A percentile compares a stretch with the other conserved stretches of the same genome.
These are phyloP conservation scores for Trichoderma semiorbis DNA, from an alignment of 2,329 filamentous ascomycete genomes.

Conservation along the genomic window DNA sequence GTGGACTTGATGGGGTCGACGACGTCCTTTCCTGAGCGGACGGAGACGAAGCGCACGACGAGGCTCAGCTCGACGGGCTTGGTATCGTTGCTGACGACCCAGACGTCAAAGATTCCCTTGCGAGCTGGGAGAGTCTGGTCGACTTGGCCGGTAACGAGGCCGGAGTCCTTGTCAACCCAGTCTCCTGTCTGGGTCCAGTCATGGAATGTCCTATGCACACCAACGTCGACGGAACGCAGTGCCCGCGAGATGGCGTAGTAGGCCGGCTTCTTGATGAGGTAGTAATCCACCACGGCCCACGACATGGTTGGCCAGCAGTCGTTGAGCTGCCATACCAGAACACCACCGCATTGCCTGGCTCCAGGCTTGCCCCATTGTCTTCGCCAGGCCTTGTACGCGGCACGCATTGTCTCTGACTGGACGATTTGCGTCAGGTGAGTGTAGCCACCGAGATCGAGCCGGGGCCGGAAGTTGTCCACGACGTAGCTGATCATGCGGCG, in stretches of 20 bases:
- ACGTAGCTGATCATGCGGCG: conserved; percentile 71
- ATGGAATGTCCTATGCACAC: conserved; percentile 44
- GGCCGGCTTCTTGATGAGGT: conserved; percentile 62
- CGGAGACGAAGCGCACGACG: conserved; percentile 39
- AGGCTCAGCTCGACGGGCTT: conserved; percentile 28
- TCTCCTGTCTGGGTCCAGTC: conserved; percentile 38
- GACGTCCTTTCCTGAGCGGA: conserved; percentile 38
- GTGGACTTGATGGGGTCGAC: conserved; percentile 24
- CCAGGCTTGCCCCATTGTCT: conserved; percentile 54
- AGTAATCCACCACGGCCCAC: conserved; percentile 64
- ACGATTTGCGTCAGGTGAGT: conserved; percentile 64
- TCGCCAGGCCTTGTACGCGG: conserved; percentile 55
- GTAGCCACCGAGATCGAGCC: conserved; percentile 63
- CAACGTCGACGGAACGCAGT: conserved; percentile 57
- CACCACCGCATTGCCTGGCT: conserved; percentile 59
- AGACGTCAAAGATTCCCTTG: conserved; percentile 40
- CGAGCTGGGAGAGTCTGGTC: conserved; percentile 38
- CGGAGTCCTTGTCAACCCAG: conserved; percentile 18
- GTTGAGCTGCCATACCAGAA: conserved; percentile 67
- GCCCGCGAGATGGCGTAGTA: conserved; percentile 51
- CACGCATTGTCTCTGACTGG: conserved; percentile 51
- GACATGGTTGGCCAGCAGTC: conserved; percentile 67
- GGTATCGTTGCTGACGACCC: conserved; percentile 36
- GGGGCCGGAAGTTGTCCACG: conserved; percentile 66
- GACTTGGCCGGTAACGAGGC: conserved; percentile 24